Conservation (phyloP, 805 yeast genomes). For the Komagataella pseudopastoris region DNA sequence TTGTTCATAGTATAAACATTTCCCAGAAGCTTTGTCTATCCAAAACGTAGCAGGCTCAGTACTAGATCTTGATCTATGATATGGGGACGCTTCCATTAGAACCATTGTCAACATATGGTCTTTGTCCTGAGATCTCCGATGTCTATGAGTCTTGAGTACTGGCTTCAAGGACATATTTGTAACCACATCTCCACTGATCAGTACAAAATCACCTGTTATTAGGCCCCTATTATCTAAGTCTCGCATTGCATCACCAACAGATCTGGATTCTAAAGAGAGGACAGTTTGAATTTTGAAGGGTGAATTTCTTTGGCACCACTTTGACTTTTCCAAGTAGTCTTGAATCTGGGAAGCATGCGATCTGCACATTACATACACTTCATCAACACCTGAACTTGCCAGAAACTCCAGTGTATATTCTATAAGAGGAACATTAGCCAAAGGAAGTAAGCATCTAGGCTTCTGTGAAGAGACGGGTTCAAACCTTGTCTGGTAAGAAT, state of each 20-base stretch:
- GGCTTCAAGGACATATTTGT: slow-evolving; percentile 74
- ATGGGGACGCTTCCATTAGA: slow-evolving; percentile 68
- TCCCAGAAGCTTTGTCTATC: slow-evolving; percentile 55
- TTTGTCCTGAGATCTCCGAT: slow-evolving; percentile 60
- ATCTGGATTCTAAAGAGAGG: slow-evolving; percentile 73
- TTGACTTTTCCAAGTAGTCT: slow-evolving; percentile 60
- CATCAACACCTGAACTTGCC: slow-evolving; percentile 81
- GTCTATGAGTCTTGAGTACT: slow-evolving; percentile 61
- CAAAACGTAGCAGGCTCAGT: slow-evolving; percentile 78
- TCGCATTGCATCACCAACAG: slow-evolving; percentile 96
- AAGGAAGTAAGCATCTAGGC: slow-evolving; percentile 85
- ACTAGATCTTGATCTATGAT: slow-evolving; percentile 73
- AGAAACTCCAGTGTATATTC: slow-evolving; percentile 92
- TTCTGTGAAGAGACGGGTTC: slow-evolving; percentile 78
- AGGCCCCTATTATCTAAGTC: slow-evolving; percentile 86
- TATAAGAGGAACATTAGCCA: slow-evolving; percentile 86
- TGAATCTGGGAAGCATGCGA: slow-evolving; percentile 85
- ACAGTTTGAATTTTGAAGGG: slow-evolving; percentile 76
- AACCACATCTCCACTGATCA: slow-evolving; percentile 92
- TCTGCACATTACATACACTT: slow-evolving; percentile 82
- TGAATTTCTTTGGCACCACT: slow-evolving; percentile 55
- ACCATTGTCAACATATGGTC: slow-evolving; percentile 95
- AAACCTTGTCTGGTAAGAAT: slow-evolving; percentile 84
- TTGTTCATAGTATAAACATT: slow-evolving; percentile 77
- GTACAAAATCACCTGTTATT: slow-evolving; percentile 78